phyloP scores from a whole-genome alignment of 2,329 filamentous ascomycete genomes.

The Ophiostoma novo-ulmi region DNA sequence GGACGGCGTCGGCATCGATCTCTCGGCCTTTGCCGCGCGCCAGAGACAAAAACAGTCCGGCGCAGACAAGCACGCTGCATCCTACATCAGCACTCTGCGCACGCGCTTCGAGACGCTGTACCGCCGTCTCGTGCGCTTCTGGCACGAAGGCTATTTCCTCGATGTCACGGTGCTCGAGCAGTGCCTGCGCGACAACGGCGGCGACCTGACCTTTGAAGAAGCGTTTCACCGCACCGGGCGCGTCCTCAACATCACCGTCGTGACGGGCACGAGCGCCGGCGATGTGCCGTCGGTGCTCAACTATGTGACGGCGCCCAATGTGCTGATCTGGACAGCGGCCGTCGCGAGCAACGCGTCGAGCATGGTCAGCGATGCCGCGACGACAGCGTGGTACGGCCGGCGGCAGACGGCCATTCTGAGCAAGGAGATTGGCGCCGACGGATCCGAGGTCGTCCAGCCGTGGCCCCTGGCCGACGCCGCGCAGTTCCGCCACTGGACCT shows the following conservation, averaged over 20 bases:
- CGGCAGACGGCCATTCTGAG: slow-evolving; percentile 64
- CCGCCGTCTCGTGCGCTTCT: slow-evolving; percentile 63
- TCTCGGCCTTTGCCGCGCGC: slow-evolving; percentile 65
- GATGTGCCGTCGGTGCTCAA: slow-evolving; percentile 83
- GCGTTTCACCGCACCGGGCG: slow-evolving; percentile 80
- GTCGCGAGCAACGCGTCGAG: slow-evolving; percentile 65
- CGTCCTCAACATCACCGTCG: slow-evolving; percentile 86
- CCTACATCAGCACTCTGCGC: neutral
- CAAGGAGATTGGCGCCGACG: slow-evolving; percentile 61
- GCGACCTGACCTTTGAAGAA: slow-evolving; percentile 88
- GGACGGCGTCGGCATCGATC: slow-evolving; percentile 72
- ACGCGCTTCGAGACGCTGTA: slow-evolving; percentile 52
- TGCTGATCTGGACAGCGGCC: slow-evolving; percentile 78
- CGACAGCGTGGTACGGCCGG: slow-evolving; percentile 57
- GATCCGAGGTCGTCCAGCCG: slow-evolving; percentile 56
- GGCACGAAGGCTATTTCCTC: slow-evolving; percentile 73
- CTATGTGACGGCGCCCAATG: slow-evolving; percentile 87
- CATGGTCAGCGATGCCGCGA: slow-evolving; percentile 11
- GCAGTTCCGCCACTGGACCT: slow-evolving; percentile 64
- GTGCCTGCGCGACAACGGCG: slow-evolving; percentile 78
- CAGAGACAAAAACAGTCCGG: neutral
- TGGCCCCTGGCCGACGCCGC: slow-evolving; percentile 62
- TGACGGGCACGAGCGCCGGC: slow-evolving; percentile 51
- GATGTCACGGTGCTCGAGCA: slow-evolving; percentile 78
- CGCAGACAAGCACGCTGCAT: neutral